Evolutionary conservation across 768 basidiomycete species (phyloP).

Genomic region (Mycena filopes): DNA sequence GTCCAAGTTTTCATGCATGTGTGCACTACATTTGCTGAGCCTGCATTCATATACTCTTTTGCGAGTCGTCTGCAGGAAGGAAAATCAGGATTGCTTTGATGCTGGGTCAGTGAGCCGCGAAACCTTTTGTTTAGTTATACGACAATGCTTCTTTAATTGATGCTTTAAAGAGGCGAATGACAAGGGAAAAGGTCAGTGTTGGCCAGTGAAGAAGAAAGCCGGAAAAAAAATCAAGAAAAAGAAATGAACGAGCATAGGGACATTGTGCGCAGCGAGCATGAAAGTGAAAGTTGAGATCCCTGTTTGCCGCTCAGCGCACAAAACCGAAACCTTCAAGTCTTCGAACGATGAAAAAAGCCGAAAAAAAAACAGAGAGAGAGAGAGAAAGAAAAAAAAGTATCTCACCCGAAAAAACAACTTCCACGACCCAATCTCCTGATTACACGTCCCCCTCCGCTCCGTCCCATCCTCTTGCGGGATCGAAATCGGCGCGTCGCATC

Average conservation of each 20-base stretch:
- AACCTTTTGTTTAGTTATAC: constrained; percentile 7
- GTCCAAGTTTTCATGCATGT: background rate
- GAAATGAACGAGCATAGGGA: background rate
- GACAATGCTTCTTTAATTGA: constrained; percentile 13
- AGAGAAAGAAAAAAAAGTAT: background rate
- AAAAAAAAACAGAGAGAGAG: background rate
- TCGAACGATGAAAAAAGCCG: no score
- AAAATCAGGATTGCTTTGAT: background rate
- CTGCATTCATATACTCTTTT: background rate
- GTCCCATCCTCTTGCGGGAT: background rate
- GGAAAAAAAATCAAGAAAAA: background rate
- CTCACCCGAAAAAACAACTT: constrained; percentile 20
- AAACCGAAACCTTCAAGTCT: no score
- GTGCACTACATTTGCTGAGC: constrained; percentile 24
- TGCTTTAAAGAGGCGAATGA: constrained; percentile 18
- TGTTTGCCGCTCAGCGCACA: background rate
- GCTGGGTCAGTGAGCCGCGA: no score
- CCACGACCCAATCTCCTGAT: constrained; percentile 20
- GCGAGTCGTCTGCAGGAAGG: background rate
- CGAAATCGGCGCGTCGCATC: constrained; percentile 20
- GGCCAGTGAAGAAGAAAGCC: background rate
- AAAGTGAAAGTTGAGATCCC: constrained; percentile 20
- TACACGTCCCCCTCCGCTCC: background rate
- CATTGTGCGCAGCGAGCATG: background rate
- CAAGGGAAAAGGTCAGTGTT: background rate